A percentile compares a stretch with the other conserved stretches of the same genome.
These are phyloP conservation scores for Pythium chondricola DNA, from an alignment of 352 stramenopile genomes.

Conservation along the genomic window DNA sequence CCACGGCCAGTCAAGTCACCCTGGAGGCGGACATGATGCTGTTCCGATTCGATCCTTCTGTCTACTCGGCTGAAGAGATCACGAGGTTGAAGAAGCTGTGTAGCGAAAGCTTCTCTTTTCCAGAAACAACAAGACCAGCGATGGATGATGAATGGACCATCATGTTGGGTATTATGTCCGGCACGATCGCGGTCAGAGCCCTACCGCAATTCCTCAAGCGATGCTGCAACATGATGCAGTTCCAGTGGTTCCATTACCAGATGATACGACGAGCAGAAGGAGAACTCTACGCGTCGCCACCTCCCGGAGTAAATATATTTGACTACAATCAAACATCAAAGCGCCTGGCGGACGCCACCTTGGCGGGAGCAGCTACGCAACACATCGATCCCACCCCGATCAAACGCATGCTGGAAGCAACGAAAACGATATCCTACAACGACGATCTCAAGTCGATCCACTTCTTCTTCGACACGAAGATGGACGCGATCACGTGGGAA, in stretches of 20 bases:
- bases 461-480: slow-evolving; percentile 4
- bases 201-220: slow-evolving; percentile 16
- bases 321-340: slow-evolving; percentile 4
- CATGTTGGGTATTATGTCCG: slow-evolving; percentile 2
- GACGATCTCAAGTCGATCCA: slow-evolving; percentile 3
- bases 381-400: background rate
- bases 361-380: background rate
- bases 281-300: background rate
- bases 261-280: slow-evolving; percentile 2
- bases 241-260: slow-evolving; percentile 2
- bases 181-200: background rate
- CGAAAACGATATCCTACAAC: slow-evolving; percentile 8
- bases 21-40: too few relatives aligned
- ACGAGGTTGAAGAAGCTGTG: background rate
- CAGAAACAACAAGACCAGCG: background rate
- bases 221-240: slow-evolving; percentile 4
- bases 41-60: background rate
- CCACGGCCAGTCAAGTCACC: too few relatives aligned
- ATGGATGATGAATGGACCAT: slow-evolving; percentile 7
- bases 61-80: background rate
- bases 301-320: background rate
- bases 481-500: slow-evolving; percentile 1
- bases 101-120: background rate
- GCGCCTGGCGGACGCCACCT: background rate
- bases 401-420: background rate